Conservation (phyloP, 345 rosid species). For the Trapa bicornis region DNA sequence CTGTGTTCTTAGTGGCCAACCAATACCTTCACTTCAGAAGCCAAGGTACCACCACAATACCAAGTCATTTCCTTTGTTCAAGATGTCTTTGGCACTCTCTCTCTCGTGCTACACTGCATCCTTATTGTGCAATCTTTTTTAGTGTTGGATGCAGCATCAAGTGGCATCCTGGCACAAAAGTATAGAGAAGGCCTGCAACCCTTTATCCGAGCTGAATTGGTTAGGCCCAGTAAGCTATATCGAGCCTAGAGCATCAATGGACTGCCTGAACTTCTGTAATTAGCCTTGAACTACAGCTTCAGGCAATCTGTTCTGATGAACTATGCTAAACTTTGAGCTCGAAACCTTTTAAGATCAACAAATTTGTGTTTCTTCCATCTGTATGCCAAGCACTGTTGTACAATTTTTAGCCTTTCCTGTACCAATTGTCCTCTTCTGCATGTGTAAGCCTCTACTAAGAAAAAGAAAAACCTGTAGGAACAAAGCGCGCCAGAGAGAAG, state of each 20-base stretch:
- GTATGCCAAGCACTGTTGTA: too few species aligned
- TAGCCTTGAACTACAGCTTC: too few species aligned
- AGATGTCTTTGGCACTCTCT: neutral
- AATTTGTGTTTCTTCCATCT: too few species aligned
- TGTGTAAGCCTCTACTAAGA: too few species aligned
- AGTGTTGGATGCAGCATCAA: conserved; percentile 97
- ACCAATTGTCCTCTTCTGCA: too few species aligned
- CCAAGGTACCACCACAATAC: conserved; percentile 39
- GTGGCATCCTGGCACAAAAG: conserved; percentile 53
- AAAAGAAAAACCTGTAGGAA: too few species aligned
- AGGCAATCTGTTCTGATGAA: too few species aligned
- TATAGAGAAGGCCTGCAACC: conserved; percentile 3
- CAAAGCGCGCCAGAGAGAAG: too few species aligned
- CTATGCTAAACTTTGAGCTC: too few species aligned
- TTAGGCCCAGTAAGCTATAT: neutral
- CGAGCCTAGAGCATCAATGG: neutral
- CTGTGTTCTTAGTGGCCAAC: conserved; percentile 67
- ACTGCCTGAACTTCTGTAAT: too few species aligned
- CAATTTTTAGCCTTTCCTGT: too few species aligned
- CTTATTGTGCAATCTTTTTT: conserved; percentile 10
- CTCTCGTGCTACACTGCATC: neutral
- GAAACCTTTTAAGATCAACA: too few species aligned
- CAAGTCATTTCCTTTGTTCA: conserved; percentile 4
- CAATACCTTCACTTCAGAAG: conserved; percentile 48
- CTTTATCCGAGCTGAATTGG: neutral